These are phyloP conservation scores for Cenchrus americanus DNA, from an alignment of 176 grass and related monocot species.

Conservation along the genomic window DNA sequence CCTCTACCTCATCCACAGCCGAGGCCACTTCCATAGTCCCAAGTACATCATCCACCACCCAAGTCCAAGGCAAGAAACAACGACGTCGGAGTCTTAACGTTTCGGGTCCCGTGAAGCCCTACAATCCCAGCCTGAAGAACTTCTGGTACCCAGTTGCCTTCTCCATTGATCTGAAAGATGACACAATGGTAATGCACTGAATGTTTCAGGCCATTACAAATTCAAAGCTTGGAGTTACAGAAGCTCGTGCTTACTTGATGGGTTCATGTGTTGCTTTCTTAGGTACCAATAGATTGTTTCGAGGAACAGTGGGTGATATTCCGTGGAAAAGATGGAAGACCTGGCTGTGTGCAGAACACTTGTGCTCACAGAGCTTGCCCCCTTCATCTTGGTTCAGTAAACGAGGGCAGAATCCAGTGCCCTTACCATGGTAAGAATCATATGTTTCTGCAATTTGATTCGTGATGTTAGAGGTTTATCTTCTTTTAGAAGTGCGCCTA, in stretches of 20 bases:
- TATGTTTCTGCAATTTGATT: background rate
- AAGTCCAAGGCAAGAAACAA: constrained; percentile 44
- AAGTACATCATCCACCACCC: constrained; percentile 56
- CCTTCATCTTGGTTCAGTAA: constrained; percentile 95
- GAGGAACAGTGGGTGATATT: constrained; percentile 98
- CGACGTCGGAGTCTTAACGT: constrained; percentile 59
- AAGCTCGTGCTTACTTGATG: constrained; percentile 2
- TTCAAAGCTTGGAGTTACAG: background rate
- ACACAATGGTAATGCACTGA: constrained; percentile 72
- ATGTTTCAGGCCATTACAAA: background rate
- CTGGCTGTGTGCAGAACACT: constrained; percentile 93
- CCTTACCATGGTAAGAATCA: constrained; percentile 87
- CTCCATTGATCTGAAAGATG: constrained; percentile 87
- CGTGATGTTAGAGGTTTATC: background rate
- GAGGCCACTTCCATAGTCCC: constrained; percentile 53
- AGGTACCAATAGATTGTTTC: constrained; percentile 98
- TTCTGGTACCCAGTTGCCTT: constrained; percentile 99
- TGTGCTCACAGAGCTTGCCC: constrained; percentile 98
- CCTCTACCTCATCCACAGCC: constrained; percentile 43
- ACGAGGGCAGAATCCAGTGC: constrained; percentile 90
- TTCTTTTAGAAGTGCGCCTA: background rate
- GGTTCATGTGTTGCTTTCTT: background rate
- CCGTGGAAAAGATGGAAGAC: constrained; percentile 80
- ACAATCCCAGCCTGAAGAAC: constrained; percentile 78
- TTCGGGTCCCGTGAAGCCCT: constrained; percentile 81